Conservation (phyloP, 177 flowering plant species). For the Tripterygium wilfordii region DNA sequence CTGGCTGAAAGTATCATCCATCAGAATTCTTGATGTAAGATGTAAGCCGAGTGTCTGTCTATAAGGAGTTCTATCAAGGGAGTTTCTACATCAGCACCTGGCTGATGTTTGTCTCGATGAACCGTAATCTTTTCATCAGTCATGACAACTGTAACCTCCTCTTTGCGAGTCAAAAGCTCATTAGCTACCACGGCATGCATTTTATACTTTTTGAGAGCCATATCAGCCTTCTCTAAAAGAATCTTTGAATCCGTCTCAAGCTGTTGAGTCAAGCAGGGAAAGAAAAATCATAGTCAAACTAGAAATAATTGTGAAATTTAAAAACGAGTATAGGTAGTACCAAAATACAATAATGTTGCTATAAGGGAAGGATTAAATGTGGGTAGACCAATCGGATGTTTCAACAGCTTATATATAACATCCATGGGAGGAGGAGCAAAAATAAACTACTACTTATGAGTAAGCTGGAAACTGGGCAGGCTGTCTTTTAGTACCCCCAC, state of each 20-base stretch:
- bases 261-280: slow-evolving; percentile 29
- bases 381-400: neutral
- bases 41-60: slow-evolving; percentile 51
- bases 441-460: no score
- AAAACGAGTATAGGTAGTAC: neutral
- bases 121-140: slow-evolving; percentile 37
- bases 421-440: no score
- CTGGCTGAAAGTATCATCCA: neutral
- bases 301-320: neutral
- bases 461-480: no score
- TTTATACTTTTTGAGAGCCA: slow-evolving; percentile 66
- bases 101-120: slow-evolving; percentile 35
- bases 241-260: slow-evolving; percentile 82
- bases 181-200: slow-evolving; percentile 89
- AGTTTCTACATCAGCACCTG: slow-evolving; percentile 46
- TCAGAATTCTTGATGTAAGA: slow-evolving; percentile 33
- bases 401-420: neutral
- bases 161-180: slow-evolving; percentile 75
- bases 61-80: slow-evolving; percentile 63
- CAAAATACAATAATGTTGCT: no score
- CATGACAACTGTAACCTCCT: slow-evolving; percentile 71
- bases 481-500: no score
- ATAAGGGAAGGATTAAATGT: no score
- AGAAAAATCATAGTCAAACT: neutral
- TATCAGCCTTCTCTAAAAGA: slow-evolving; percentile 69